Evolutionary conservation across 2,329 filamentous ascomycete species (phyloP).

Genomic region (Knoxdaviesia capensis): DNA sequence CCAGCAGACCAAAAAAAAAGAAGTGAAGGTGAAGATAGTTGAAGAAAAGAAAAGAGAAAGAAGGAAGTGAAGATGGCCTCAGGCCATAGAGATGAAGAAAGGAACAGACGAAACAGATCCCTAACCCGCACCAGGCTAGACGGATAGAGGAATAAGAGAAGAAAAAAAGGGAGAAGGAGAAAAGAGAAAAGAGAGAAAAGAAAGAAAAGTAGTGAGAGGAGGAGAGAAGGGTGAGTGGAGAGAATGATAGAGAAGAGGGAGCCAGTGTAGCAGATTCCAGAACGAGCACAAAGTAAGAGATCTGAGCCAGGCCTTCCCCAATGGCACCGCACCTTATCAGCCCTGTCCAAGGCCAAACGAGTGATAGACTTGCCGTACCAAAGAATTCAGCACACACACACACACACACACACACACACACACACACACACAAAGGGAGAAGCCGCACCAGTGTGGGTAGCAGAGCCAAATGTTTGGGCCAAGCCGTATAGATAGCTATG

Average conservation of each 20-base stretch:
- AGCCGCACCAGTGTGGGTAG: no score
- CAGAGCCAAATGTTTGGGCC: no score
- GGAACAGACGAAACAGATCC: background rate
- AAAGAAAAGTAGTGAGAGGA: background rate
- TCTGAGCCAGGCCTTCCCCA: no score
- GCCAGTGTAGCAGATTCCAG: no score
- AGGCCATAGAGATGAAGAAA: background rate
- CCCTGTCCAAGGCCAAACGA: no score
- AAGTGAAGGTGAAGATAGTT: background rate
- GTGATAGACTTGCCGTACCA: no score
- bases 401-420: no score
- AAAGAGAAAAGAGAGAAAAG: background rate
- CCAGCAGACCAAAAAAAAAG: background rate
- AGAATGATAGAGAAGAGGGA: background rate
- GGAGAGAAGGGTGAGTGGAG: background rate
- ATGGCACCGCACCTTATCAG: no score
- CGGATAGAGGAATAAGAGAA: background rate
- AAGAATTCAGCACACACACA: no score
- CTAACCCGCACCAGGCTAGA: background rate
- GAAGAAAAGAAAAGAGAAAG: background rate
- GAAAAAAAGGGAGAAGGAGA: constrained; percentile 1
- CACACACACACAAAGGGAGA: no score
- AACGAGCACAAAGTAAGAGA: no score
- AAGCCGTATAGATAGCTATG: no score
- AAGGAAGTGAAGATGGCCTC: background rate